phyloP scores from a whole-genome alignment of 352 stramenopile species.

The Albugo laibachii region DNA sequence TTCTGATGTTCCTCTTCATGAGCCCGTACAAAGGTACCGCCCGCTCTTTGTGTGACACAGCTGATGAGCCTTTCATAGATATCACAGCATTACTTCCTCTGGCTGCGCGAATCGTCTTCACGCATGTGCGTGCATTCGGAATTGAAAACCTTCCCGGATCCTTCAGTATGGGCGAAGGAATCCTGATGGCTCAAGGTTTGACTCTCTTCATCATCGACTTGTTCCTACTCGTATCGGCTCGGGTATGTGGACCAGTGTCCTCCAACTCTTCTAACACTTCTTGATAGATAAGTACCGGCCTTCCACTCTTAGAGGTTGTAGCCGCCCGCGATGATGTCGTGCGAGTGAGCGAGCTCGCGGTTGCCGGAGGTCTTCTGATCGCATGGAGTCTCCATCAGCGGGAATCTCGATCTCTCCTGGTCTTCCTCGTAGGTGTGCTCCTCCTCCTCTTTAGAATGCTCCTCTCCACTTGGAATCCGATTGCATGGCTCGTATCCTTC shows the following conservation, averaged over 20 bases:
- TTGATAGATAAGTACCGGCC: too few relatives aligned
- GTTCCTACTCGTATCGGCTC: constrained; percentile 18
- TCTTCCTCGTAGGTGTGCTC: constrained; percentile 13
- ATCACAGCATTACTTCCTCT: not conserved
- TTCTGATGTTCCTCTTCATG: too few relatives aligned
- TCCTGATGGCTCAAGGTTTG: constrained; percentile 40
- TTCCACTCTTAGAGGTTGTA: too few relatives aligned
- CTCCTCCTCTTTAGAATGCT: constrained; percentile 28
- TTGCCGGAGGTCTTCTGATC: not conserved
- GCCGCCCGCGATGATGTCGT: not conserved
- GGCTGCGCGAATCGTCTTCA: not conserved
- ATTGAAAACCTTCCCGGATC: constrained; percentile 25
- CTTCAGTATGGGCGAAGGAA: constrained; percentile 51
- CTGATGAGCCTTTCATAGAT: too few relatives aligned
- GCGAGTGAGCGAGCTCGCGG: not conserved
- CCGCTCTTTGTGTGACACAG: too few relatives aligned
- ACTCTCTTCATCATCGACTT: constrained; percentile 29
- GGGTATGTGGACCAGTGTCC: constrained; percentile 9
- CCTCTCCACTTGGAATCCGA: constrained; percentile 32
- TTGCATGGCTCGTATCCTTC: constrained; percentile 33
- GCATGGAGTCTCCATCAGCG: not conserved
- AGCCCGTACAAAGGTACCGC: too few relatives aligned
- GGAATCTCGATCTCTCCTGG: not conserved
- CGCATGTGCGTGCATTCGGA: constrained; percentile 17
- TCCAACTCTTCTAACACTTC: too few relatives aligned